Evolutionary conservation across 2,329 filamentous ascomycete genomes (phyloP), one percentile per base, ranked within the genome.

Genomic region (Lachnellula subtilissima): DNA sequence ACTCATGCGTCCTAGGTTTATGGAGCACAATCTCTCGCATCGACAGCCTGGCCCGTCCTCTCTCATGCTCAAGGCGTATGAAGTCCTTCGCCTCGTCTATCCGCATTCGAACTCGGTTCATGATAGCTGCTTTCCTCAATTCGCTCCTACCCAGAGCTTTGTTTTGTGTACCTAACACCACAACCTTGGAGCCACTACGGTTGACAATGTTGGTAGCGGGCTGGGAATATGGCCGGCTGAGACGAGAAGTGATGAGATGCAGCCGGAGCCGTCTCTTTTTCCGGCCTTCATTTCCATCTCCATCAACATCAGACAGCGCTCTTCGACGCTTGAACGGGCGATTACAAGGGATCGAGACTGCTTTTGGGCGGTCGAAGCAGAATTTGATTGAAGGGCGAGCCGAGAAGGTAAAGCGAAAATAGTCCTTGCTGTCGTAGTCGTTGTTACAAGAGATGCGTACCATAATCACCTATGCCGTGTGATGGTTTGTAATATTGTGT

Each of bases 191-290:
- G 46, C 67, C 62, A 39, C 69, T 84, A 25, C 84, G 79, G 68
- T 85, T 82, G 52, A 86, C 76, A 55, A 89, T 87, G 64, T 89
- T 85, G 45, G 85, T 84, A 3, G 87, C 84, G 0, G 87, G 87
- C 28, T 81, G 76, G 0, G 86, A 88, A 70, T 83, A 90, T 1
- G 87, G 86, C 48, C 78, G 80, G 9, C 86, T 89, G 0, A 90
- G 81, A 7, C 85, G 79, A 19, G 85, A 89, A 1, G 87, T 90
- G 65, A 89, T 82, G 45, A 89, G 76, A 19, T 79, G 72, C 2
- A 82, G 73, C 1, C 84, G 78, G 4, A 89, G 72, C 3, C 87
- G 78, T 23, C 87, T 81, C 70, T 89, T 90, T 75, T 91, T 90
- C 49, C 68, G 61, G 11, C 65, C 63, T 48, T 61, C 62, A 46